Base-by-base conservation (phyloP, 306 rosid species). In the Luffa aegyptiaca region DNA sequence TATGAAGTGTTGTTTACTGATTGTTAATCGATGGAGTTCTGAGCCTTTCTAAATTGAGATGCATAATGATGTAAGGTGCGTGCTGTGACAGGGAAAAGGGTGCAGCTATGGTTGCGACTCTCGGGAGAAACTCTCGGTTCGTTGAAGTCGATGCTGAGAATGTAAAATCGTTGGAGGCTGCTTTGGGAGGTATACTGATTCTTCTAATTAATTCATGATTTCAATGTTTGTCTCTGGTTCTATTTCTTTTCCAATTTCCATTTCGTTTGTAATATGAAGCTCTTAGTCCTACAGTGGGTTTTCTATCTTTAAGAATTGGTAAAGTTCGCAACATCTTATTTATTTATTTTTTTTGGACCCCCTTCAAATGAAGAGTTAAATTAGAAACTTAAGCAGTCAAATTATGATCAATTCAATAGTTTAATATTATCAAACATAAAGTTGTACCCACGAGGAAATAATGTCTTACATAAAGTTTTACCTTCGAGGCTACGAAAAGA, bases 21-120 rank as follows among this genome's bases (percentile, higher is more conserved):
- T 20, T 10, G 55, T 20, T 42, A 20, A 31, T 69, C 37, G 8
- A 44, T n/a, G 8, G 21, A 13, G 17, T 12, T 5, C 55, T 17
- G 69, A 62, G 41, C n/a, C 10, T 33, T 31, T 62, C 69, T 33
- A 62, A 62, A 4, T 13, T 62, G 42, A 31, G 7, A 62, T 31
- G 31, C 68, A 62, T 12, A 65, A 41, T 68, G 11, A 68, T 18
- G 8, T 36, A 64, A 53, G 10, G 39, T 42, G 77, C 33, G 69
- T 79, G 20, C 77, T 11, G 39, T 82, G 72, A 56, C 85, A 94
- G 97, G 84, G 95, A 86, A 75, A 94, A 89, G 77, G 97, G 94
- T 16, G 87, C 84, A 57, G 85, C 88, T 44, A 83, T 92, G 89
- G 92, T 86, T 81, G 69, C 88, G 3, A 89, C 87, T 80, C 90